Conservation (phyloP, 176 grass and related monocot species). For the Rhynchospora breviuscula region DNA sequence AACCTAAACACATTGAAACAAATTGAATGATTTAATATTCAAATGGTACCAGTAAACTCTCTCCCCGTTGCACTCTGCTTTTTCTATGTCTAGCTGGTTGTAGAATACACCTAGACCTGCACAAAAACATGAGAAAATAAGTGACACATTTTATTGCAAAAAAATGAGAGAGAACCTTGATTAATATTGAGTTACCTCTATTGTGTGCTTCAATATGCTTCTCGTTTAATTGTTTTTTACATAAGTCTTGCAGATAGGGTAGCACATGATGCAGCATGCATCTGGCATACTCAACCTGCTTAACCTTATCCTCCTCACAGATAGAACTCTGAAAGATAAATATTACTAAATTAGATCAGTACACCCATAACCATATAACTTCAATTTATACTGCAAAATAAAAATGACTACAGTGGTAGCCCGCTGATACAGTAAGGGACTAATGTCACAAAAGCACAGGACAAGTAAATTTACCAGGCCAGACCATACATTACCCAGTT, state of each 20-base stretch:
- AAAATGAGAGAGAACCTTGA: not conserved
- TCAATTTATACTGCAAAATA: not conserved
- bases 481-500: slow-evolving; percentile 13
- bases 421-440: not conserved
- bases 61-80: slow-evolving; percentile 24
- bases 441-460: not conserved
- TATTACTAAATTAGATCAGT: not conserved
- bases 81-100: not conserved
- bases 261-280: slow-evolving; percentile 17
- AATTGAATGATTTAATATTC: not conserved
- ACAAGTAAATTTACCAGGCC: not conserved
- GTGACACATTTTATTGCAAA: not conserved
- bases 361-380: not conserved
- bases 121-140: not conserved
- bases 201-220: not conserved
- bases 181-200: not conserved
- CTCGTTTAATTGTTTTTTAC: not conserved
- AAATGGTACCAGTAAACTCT: slow-evolving; percentile 23
- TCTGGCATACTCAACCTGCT: not conserved
- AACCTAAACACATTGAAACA: not conserved
- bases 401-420: not conserved
- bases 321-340: not conserved
- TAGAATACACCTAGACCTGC: not conserved
- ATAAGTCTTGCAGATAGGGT: not conserved
- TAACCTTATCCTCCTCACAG: not conserved